Base-by-base conservation (phyloP, 2,329 filamentous ascomycete species). In the Cucurbitaria berberidis region DNA sequence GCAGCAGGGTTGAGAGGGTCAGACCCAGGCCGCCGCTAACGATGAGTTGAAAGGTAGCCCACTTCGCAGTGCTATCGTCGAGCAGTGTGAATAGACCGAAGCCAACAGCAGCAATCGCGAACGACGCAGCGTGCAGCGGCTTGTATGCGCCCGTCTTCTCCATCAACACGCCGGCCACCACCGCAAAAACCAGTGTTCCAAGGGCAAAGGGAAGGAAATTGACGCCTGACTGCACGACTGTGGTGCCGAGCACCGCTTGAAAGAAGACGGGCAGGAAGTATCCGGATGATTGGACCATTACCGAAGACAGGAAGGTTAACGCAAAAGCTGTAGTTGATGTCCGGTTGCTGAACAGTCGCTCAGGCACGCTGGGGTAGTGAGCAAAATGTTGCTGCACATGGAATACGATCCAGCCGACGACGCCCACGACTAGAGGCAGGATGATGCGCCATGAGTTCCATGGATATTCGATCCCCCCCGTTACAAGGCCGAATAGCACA, bases 391-490 rank as follows among this genome's bases (percentile, higher is more conserved):
- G 75, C 60, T 74, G 78, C 0, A 71, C 4, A 16, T 72, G 49
- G 27, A 78, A 74, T 1, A 60, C 51, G 0, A 67, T 48, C 9
- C 81, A 57, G 24, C 78, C 78, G 1, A 69, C 27, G 1, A 75
- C 24, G 1, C 80, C 80, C 1, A 81, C 53, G 3, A 82, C 54
- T 1, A 83, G 60, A 1, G 81, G 79, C 0, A 74, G 59, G 6
- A 83, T 59, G 4, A 79, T 68, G 1, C 67, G 68, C 48, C 56
- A 73, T 15, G 72, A 71, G 0, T 62, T 66, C 81, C 81, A 82
- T 0, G 74, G 55, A 51, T 77, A 66, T 2, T 65, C 47, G 2
- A 73, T 66, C 3, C 79, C 80, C 24, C 74, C 80, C 51, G 70
- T 77, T 3, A 76, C 74, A 0, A 82, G 59, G 9, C 77, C 76